These are phyloP conservation scores for Microdochium paspali DNA, from an alignment of 2,329 filamentous ascomycete species.

Conservation along the genomic window DNA sequence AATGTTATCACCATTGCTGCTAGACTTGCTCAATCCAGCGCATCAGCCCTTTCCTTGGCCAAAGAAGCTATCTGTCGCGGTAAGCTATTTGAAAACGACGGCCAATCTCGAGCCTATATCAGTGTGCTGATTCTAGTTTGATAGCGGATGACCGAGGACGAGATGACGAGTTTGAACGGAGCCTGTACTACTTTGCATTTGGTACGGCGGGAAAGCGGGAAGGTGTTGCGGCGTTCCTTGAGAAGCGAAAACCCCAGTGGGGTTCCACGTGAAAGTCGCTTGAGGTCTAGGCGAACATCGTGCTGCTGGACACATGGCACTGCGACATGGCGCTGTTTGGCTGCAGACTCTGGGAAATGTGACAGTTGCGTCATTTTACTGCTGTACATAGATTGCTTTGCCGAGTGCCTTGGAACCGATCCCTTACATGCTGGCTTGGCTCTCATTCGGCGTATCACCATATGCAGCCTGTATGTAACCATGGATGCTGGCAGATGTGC, in stretches of 20 bases:
- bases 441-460: no score
- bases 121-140: not conserved
- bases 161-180: conserved; percentile 4
- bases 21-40: not conserved
- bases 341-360: no score
- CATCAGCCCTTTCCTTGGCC: not conserved
- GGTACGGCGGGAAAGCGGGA: conserved; percentile 2
- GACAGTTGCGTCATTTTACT: no score
- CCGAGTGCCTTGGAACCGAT: no score
- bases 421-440: no score
- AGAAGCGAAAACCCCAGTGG: conserved; percentile 5
- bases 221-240: conserved; percentile 3
- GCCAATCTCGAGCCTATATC: not conserved
- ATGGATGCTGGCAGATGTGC: no score
- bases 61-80: conserved; percentile 4
- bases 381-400: no score
- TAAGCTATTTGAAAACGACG: not conserved
- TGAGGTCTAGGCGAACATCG: no score
- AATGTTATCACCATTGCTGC: not conserved
- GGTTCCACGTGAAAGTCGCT: not conserved
- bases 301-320: not conserved
- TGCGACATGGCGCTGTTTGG: not conserved
- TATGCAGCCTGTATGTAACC: no score
- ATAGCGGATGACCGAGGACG: conserved; percentile 3
- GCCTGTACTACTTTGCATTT: conserved; percentile 4